A percentile compares a stretch with the other conserved stretches of the same genome.
phyloP scores from a whole-genome alignment of 192 early-diverging fungal genomes.

The Coemansia sp. region DNA sequence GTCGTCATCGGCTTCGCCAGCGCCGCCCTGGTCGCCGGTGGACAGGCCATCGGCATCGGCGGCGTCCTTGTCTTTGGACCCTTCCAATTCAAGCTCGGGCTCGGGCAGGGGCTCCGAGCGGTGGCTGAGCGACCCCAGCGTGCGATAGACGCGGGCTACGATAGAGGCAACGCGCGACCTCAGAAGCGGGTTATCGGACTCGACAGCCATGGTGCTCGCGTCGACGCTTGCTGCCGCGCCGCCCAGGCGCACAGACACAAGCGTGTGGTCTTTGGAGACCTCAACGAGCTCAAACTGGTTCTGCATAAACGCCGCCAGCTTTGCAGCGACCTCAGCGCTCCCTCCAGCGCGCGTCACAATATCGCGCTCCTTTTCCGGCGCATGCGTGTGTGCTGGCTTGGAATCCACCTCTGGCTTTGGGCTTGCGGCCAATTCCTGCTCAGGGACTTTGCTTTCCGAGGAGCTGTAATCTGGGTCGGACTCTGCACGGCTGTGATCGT shows the following conservation, averaged over 20 bases:
- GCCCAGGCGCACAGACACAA: slow-evolving; percentile 27
- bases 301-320: slow-evolving; percentile 36
- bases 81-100: slow-evolving; percentile 12
- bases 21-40: neutral
- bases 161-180: slow-evolving; percentile 30
- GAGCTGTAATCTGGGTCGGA: slow-evolving; percentile 1
- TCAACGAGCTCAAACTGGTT: slow-evolving; percentile 44
- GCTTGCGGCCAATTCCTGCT: neutral
- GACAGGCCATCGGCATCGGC: neutral
- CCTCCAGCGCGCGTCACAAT: slow-evolving; percentile 17
- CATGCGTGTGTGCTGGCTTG: neutral
- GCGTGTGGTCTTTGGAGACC: slow-evolving; percentile 12
- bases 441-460: too few relatives aligned
- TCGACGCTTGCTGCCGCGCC: slow-evolving; percentile 20
- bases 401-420: neutral
- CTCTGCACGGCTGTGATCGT: neutral
- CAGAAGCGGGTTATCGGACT: slow-evolving; percentile 35
- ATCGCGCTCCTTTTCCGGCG: neutral
- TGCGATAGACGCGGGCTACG: slow-evolving; percentile 33
- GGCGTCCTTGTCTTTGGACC: slow-evolving; percentile 5
- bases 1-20: neutral
- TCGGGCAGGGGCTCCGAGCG: slow-evolving; percentile 27
- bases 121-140: slow-evolving; percentile 39
- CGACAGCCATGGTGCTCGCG: slow-evolving; percentile 24
- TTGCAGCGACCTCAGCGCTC: slow-evolving; percentile 18